Conservation (phyloP, 2,329 filamentous ascomycete genomes). For the Pestalotiopsis sp. region DNA sequence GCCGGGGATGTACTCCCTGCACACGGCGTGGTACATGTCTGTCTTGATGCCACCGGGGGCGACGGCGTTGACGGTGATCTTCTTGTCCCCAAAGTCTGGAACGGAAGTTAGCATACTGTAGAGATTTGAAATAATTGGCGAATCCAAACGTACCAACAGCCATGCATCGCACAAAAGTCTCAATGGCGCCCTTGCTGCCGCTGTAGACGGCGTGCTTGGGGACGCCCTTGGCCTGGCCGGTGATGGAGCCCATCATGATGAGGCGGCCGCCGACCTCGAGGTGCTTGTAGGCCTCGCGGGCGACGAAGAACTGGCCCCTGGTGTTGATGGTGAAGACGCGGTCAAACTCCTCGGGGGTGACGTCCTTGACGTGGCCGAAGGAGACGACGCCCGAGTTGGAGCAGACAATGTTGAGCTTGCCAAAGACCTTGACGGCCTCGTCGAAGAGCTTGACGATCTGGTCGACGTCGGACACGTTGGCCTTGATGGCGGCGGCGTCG, state of each 20-base stretch:
- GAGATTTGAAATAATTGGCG: no score
- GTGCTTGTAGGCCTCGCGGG: conserved; percentile 70
- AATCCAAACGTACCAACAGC: no score
- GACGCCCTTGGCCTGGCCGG: conserved; percentile 67
- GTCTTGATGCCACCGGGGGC: conserved; percentile 70
- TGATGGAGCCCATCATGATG: conserved; percentile 75
- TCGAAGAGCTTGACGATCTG: conserved; percentile 67
- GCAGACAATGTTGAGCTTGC: conserved; percentile 70
- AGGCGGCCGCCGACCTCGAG: conserved; percentile 69
- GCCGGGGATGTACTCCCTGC: conserved; percentile 64
- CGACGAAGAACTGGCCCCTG: conserved; percentile 73
- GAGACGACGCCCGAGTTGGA: conserved; percentile 71
- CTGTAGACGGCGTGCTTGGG: conserved; percentile 76
- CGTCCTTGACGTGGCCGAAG: conserved; percentile 70
- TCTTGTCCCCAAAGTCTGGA: conserved; percentile 64
- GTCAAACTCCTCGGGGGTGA: conserved; percentile 72
- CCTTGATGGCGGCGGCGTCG: conserved; percentile 66
- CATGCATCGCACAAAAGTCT: conserved; percentile 76
- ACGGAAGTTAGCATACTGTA: no score
- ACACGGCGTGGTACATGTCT: conserved; percentile 69
- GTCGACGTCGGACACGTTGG: conserved; percentile 66
- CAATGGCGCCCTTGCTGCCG: conserved; percentile 74
- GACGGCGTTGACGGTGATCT: conserved; percentile 69
- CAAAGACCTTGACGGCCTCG: conserved; percentile 63
- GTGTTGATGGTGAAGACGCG: conserved; percentile 72